Conservation (phyloP, 306 rosid genomes). For the Glycyrrhiza uralensis region DNA sequence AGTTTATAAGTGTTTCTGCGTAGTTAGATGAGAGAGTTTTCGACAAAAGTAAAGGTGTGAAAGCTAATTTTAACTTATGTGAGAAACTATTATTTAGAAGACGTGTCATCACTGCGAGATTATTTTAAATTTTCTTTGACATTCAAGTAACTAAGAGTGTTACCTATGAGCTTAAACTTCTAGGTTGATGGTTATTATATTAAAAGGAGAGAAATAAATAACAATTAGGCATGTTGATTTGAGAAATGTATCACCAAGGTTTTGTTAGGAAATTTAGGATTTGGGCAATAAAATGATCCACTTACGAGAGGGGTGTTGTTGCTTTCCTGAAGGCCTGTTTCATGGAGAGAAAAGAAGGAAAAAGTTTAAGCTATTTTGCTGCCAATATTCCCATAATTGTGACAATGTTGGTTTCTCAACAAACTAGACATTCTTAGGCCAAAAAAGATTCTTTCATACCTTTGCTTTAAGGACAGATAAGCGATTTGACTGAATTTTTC, state of each 20-base stretch:
- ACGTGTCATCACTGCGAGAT: no score
- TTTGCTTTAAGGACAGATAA: background rate
- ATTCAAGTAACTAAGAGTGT: background rate
- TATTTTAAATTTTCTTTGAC: no score
- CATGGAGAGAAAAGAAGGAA: background rate
- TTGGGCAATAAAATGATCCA: background rate
- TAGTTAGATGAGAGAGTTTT: no score
- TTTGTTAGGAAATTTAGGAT: background rate
- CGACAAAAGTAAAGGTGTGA: no score
- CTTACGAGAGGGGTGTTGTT: conserved; percentile 11
- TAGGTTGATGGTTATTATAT: background rate
- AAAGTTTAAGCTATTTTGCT: background rate
- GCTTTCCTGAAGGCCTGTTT: conserved; percentile 13
- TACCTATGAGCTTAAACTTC: background rate
- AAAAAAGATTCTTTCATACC: conserved; percentile 8
- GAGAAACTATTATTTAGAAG: no score
- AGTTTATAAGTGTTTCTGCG: no score
- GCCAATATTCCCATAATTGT: background rate
- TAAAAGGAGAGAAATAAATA: background rate
- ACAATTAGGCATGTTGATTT: background rate
- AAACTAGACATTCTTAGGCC: background rate
- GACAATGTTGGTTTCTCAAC: background rate
- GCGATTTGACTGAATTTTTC: background rate
- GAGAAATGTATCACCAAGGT: background rate
- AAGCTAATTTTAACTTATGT: no score